A percentile compares a stretch with the other conserved stretches of the same genome.
These are phyloP conservation scores for Schwanniomyces occidentalis DNA, from an alignment of 805 yeast genomes.

Conservation along the genomic window DNA sequence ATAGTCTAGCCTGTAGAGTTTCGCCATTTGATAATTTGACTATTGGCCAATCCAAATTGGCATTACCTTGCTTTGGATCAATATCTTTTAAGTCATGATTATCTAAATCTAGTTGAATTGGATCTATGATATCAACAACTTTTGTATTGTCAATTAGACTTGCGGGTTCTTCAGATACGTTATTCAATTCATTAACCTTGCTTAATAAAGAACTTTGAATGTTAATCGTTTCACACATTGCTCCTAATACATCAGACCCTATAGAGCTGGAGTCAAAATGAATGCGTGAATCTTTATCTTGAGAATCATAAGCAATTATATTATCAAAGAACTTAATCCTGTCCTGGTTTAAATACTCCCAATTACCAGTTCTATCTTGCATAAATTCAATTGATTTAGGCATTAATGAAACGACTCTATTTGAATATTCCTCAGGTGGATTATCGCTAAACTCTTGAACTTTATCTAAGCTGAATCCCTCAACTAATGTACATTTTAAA, in stretches of 20 bases:
- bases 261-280: constrained; percentile 66
- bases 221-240: constrained; percentile 87
- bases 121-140: constrained; percentile 53
- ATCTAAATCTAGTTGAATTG: constrained; percentile 6
- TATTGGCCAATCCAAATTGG: constrained; percentile 68
- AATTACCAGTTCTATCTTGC: constrained; percentile 64
- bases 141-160: constrained; percentile 63
- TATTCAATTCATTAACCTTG: constrained; percentile 37
- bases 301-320: constrained; percentile 84
- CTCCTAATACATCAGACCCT: constrained; percentile 47
- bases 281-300: constrained; percentile 59
- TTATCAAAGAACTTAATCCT: constrained; percentile 79
- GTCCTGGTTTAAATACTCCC: constrained; percentile 67
- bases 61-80: constrained; percentile 18
- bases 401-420: constrained; percentile 83
- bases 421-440: constrained; percentile 59
- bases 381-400: constrained; percentile 73
- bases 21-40: constrained; percentile 69
- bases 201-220: constrained; percentile 72
- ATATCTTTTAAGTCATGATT: constrained; percentile 19
- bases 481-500: constrained; percentile 68
- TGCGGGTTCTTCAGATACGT: constrained; percentile 22
- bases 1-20: constrained; percentile 62
- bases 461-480: constrained; percentile 60
- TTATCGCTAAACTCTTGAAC: constrained; percentile 45